A percentile compares a stretch with the other conserved stretches of the same genome.
These are phyloP conservation scores for Brettanomyces sp. DNA, from an alignment of 805 yeast genomes.

Conservation along the genomic window DNA sequence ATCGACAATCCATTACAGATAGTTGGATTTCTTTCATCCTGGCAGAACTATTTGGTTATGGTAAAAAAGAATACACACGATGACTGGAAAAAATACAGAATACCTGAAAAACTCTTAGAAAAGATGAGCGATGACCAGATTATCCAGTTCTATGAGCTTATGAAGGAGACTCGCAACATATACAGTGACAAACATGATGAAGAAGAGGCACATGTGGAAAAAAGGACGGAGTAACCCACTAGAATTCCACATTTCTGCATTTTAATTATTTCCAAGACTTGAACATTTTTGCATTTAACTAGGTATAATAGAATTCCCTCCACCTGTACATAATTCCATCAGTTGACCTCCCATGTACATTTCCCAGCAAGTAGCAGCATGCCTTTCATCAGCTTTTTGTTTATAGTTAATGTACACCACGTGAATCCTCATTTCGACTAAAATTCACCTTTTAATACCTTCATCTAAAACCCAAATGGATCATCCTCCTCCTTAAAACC, in stretches of 20 bases:
- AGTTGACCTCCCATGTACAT: no score
- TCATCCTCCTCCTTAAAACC: slow-evolving; percentile 33
- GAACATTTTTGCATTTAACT: no score
- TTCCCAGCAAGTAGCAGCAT: no score
- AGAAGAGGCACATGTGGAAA: no score
- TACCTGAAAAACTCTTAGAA: slow-evolving; percentile 58
- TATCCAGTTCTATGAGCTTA: slow-evolving; percentile 68
- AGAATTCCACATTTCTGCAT: no score
- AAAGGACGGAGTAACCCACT: no score
- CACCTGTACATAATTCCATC: background rate
- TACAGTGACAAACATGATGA: slow-evolving; percentile 9
- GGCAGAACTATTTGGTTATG: slow-evolving; percentile 77
- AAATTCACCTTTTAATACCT: no score
- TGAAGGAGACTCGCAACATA: slow-evolving; percentile 51
- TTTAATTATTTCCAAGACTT: no score
- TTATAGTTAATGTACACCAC: no score
- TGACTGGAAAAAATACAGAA: slow-evolving; percentile 52
- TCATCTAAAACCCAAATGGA: slow-evolving; percentile 11
- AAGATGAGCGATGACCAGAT: slow-evolving; percentile 89
- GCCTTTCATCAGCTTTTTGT: no score
- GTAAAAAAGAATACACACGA: slow-evolving; percentile 39
- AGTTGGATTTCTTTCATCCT: slow-evolving; percentile 83
- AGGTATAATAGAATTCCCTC: no score
- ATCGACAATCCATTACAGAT: slow-evolving; percentile 88
- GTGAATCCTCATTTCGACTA: no score